Evolutionary conservation across 805 yeast genomes (phyloP).

Genomic region (Hanseniaspora thailandica): DNA sequence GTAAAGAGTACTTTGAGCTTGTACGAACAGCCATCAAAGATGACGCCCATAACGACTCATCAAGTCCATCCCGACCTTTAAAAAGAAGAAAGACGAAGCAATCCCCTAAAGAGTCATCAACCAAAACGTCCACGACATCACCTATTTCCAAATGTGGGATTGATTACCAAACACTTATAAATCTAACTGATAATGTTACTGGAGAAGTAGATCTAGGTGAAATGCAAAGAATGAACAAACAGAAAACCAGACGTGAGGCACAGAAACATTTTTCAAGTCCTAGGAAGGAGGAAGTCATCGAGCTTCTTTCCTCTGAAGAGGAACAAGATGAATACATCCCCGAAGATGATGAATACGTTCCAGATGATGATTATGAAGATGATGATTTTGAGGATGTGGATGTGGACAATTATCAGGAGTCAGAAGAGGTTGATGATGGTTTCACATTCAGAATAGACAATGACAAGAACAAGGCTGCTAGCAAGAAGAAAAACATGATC

Average conservation of each 20-base stretch:
- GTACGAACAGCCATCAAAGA: conserved; percentile 4
- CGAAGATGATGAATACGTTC: not conserved
- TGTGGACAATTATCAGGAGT: not conserved
- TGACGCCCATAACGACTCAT: not conserved
- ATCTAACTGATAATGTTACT: conserved; percentile 4
- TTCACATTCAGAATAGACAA: conserved; percentile 10
- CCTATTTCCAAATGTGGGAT: not conserved
- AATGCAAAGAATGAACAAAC: not conserved
- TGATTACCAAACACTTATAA: not conserved
- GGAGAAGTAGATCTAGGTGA: conserved; percentile 2
- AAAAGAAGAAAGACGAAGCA: conserved; percentile 8
- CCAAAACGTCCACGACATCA: no score
- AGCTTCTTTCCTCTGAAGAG: not conserved
- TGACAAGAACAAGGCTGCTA: not conserved
- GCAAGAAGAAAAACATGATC: not conserved
- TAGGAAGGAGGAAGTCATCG: not conserved
- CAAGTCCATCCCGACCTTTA: not conserved
- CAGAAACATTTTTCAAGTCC: not conserved
- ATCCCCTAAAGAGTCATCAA: not conserved
- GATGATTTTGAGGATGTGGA: conserved; percentile 15
- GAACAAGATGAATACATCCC: not conserved
- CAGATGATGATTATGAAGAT: not conserved
- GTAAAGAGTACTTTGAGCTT: conserved; percentile 14
- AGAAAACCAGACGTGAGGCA: not conserved
- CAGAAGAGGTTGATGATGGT: not conserved